phyloP scores from a whole-genome alignment of 2,329 filamentous ascomycete species.

The Xylaria sp. region DNA sequence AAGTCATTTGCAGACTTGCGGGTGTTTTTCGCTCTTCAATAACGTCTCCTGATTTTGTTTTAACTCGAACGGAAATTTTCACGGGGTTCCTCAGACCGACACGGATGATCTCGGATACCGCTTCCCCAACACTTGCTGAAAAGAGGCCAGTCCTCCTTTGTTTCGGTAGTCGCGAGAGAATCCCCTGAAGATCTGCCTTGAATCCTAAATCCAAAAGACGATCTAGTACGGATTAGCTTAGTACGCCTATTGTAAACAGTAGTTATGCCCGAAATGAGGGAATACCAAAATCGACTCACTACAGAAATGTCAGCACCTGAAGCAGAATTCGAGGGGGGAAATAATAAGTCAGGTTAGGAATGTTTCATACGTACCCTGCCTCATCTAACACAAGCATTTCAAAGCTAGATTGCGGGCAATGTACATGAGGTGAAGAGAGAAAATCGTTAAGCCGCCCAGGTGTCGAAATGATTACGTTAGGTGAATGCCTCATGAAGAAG shows the following conservation, averaged over 20 bases:
- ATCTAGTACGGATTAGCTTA: constrained; percentile 58
- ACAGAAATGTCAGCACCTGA: constrained; percentile 21
- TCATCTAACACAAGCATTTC: constrained; percentile 94
- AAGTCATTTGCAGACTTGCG: constrained; percentile 91
- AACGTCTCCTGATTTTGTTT: constrained; percentile 72
- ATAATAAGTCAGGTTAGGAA: not conserved
- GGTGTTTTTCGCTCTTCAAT: constrained; percentile 87
- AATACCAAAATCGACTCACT: constrained; percentile 26
- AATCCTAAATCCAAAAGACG: constrained; percentile 92
- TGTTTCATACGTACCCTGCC: constrained; percentile 57
- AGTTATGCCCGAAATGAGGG: not conserved
- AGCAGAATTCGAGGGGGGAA: not conserved
- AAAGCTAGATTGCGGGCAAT: constrained; percentile 88
- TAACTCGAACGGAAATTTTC: constrained; percentile 93
- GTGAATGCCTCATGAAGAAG: constrained; percentile 82
- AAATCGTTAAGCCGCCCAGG: constrained; percentile 91
- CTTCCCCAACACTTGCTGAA: constrained; percentile 95
- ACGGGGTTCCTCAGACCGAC: constrained; percentile 90
- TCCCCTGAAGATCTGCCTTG: constrained; percentile 87
- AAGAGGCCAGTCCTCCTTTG: constrained; percentile 93
- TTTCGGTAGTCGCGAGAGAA: constrained; percentile 86
- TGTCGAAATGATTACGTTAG: constrained; percentile 90
- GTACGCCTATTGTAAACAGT: no score
- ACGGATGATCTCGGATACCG: constrained; percentile 90
- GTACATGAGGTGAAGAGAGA: constrained; percentile 84